A percentile compares a stretch with the other conserved stretches of the same genome.
Evolutionary conservation across 345 rosid species (phyloP).

Genomic region (Sisymbrium altissimum): DNA sequence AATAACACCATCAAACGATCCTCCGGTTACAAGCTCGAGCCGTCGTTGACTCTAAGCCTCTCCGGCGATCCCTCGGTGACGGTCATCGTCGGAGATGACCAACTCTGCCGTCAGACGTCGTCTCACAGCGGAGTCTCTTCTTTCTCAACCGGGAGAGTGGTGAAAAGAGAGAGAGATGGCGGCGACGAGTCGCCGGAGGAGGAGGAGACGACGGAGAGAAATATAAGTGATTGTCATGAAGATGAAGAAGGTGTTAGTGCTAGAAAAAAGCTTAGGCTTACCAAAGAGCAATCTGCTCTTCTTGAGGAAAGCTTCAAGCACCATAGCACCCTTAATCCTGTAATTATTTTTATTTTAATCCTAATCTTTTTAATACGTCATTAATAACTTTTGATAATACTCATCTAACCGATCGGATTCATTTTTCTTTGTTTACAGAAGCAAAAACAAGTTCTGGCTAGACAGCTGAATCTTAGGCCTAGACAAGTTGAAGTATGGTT

Average conservation of each 20-base stretch:
- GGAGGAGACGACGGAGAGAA: constrained; percentile 33
- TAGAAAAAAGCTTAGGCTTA: constrained; percentile 90
- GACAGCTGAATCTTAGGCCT: constrained; percentile 81
- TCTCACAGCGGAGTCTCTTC: constrained; percentile 59
- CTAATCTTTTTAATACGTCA: background rate
- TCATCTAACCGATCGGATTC: background rate
- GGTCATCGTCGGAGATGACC: constrained; percentile 22
- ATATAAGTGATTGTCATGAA: constrained; percentile 40
- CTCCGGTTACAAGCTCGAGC: constrained; percentile 35
- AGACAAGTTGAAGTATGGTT: constrained; percentile 99
- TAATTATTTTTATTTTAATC: constrained; percentile 36
- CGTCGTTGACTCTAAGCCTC: constrained; percentile 52
- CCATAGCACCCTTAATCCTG: constrained; percentile 94
- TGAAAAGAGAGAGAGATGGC: constrained; percentile 62
- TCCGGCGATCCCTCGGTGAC: constrained; percentile 35
- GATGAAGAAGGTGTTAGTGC: constrained; percentile 57
- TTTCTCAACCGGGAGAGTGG: constrained; percentile 47
- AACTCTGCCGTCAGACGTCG: constrained; percentile 51
- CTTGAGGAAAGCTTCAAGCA: constrained; percentile 95
- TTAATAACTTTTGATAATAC: constrained; percentile 3
- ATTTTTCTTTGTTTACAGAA: constrained; percentile 43
- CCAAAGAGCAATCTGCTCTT: constrained; percentile 88
- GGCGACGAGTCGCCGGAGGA: constrained; percentile 48
- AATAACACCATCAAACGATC: constrained; percentile 24
- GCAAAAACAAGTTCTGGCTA: constrained; percentile 87